These are phyloP conservation scores for Monosporascus sp. DNA, from an alignment of 2,329 filamentous ascomycete genomes.

Conservation along the genomic window DNA sequence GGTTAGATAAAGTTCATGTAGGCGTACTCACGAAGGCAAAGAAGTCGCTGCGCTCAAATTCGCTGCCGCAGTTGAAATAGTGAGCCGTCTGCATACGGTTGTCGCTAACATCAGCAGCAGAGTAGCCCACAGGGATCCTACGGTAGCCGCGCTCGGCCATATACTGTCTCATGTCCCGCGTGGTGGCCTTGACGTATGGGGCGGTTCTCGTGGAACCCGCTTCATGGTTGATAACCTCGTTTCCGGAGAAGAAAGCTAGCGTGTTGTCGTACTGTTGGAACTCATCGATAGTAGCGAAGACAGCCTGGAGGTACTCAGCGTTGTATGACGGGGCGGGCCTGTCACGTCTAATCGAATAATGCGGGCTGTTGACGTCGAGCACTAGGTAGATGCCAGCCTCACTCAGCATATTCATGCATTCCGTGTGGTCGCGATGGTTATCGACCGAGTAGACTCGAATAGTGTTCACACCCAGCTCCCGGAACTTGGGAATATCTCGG, in stretches of 20 bases:
- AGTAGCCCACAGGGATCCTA: slow-evolving; percentile 69
- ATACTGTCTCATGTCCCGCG: slow-evolving; percentile 70
- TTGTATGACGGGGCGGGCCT: slow-evolving; percentile 78
- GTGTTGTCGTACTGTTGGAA: slow-evolving; percentile 83
- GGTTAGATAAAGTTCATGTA: not conserved
- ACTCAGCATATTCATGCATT: slow-evolving; percentile 76
- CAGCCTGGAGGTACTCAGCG: slow-evolving; percentile 71
- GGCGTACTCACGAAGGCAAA: slow-evolving; percentile 58
- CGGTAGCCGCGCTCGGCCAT: slow-evolving; percentile 58
- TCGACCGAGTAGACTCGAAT: slow-evolving; percentile 91
- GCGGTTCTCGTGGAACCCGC: slow-evolving; percentile 59
- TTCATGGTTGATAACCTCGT: slow-evolving; percentile 71
- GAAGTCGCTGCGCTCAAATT: slow-evolving; percentile 81
- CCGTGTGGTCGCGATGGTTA: slow-evolving; percentile 74
- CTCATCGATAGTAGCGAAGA: slow-evolving; percentile 84
- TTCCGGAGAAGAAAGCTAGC: slow-evolving; percentile 78
- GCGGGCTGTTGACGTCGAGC: slow-evolving; percentile 83
- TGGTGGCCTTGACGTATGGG: slow-evolving; percentile 73
- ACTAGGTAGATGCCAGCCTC: slow-evolving; percentile 90
- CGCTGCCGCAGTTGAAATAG: slow-evolving; percentile 90
- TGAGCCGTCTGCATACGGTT: slow-evolving; percentile 83
- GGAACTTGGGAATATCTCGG: slow-evolving; percentile 77
- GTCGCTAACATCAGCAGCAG: slow-evolving; percentile 71
- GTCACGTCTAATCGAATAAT: slow-evolving; percentile 80
- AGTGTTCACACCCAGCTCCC: slow-evolving; percentile 83